Conservation (phyloP, 2,329 filamentous ascomycete genomes). For the Botrytis cinerea region DNA sequence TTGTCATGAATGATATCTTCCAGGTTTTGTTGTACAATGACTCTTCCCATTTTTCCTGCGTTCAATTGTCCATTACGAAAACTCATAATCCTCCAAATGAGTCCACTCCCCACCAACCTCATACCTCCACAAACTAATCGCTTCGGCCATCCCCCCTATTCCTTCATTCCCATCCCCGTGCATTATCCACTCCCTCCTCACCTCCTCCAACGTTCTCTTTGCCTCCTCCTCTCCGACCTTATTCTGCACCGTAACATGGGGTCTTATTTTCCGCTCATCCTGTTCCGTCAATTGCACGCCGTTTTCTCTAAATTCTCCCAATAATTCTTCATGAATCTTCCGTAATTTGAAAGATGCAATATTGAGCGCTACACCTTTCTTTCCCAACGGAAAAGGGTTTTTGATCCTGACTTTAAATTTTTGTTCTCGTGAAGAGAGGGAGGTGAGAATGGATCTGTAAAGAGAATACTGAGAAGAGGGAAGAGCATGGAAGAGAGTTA, state of each 20-base stretch:
- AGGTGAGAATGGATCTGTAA: background rate
- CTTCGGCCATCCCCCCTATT: conserved; percentile 18
- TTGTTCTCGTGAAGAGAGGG: background rate
- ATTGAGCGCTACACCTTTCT: conserved; percentile 9
- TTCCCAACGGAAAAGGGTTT: conserved; percentile 2
- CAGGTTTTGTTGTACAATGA: background rate
- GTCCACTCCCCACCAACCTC: conserved; percentile 25
- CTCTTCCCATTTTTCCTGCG: background rate
- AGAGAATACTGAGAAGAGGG: conserved; percentile 5
- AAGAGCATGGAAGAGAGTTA: conserved; percentile 26
- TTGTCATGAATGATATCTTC: background rate
- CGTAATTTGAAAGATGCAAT: background rate
- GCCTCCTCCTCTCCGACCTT: conserved; percentile 23
- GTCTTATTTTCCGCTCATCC: conserved; percentile 10
- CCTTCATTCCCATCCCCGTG: background rate
- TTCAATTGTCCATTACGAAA: background rate
- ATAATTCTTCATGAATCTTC: background rate
- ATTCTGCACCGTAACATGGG: conserved; percentile 27
- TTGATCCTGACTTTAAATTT: conserved; percentile 22
- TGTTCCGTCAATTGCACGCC: conserved; percentile 23
- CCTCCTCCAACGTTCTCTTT: conserved; percentile 12
- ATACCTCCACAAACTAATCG: conserved; percentile 24
- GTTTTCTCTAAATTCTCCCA: background rate
- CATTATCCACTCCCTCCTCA: conserved; percentile 7
- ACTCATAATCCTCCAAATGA: conserved; percentile 22